Percentiles rank a stretch among this genome's conserved stretches.
These are phyloP conservation scores for Tricholoma sp. DNA, from an alignment of 768 basidiomycete species.

Conservation along the genomic window DNA sequence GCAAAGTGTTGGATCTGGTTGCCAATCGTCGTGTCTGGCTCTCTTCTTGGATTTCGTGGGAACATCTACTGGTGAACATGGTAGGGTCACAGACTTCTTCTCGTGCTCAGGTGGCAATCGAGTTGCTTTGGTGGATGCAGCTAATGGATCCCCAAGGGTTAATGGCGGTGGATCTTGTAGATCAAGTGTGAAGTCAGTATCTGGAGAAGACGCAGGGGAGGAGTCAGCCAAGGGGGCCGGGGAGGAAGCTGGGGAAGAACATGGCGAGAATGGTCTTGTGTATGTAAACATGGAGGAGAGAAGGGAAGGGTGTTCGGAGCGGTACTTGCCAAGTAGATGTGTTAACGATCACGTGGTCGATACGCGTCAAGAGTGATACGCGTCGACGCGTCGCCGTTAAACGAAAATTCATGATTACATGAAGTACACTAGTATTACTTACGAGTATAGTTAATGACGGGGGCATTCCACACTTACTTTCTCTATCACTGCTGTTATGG, in stretches of 20 bases:
- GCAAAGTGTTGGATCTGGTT: slow-evolving; percentile 1
- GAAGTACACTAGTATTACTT: neutral
- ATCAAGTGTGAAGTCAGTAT: slow-evolving; percentile 11
- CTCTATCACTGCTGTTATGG: slow-evolving; percentile 28
- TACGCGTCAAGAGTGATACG: slow-evolving; percentile 1
- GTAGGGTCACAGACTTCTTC: slow-evolving; percentile 20
- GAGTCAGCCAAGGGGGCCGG: slow-evolving; percentile 27
- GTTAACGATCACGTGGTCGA: slow-evolving; percentile 16
- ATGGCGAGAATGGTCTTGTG: slow-evolving; percentile 21
- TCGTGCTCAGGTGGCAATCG: slow-evolving; percentile 42
- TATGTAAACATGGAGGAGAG: slow-evolving; percentile 11
- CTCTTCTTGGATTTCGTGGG: slow-evolving; percentile 10
- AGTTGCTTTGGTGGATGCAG: slow-evolving; percentile 49
- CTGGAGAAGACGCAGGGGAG: slow-evolving; percentile 27
- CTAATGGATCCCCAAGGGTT: slow-evolving; percentile 42
- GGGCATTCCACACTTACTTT: slow-evolving; percentile 34
- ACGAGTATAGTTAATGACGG: neutral
- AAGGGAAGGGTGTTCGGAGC: neutral
- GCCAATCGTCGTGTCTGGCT: slow-evolving; percentile 9
- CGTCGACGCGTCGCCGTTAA: neutral
- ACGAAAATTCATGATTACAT: neutral
- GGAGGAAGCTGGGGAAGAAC: slow-evolving; percentile 49
- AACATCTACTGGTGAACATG: slow-evolving; percentile 9
- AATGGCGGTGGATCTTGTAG: slow-evolving; percentile 10
- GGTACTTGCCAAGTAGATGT: slow-evolving; percentile 2